A percentile compares a stretch with the other conserved stretches of the same genome.
phyloP scores from a whole-genome alignment of 495 filamentous ascomycete species.

The Lophium mytilinum region DNA sequence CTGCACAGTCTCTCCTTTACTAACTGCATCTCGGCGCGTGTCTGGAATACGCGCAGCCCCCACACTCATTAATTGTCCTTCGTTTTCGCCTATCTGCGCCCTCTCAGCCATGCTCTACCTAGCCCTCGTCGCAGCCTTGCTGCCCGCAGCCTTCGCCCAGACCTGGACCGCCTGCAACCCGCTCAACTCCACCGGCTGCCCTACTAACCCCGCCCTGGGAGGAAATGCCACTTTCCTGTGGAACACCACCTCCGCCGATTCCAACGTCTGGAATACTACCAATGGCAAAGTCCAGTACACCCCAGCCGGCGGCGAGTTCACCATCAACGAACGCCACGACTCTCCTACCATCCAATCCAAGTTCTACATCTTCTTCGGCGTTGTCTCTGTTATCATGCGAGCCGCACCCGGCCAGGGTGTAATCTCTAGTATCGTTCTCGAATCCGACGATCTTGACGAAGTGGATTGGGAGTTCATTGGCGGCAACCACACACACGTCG shows the following conservation, averaged over 20 bases:
- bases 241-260: constrained; percentile 10
- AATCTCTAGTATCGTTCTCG: constrained; percentile 3
- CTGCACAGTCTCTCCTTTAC: constrained; percentile 12
- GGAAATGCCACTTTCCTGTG: constrained; percentile 25
- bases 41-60: constrained; percentile 19
- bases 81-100: constrained; percentile 9
- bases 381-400: background rate
- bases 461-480: constrained; percentile 14
- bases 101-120: constrained; percentile 6
- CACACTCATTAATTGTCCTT: constrained; percentile 13
- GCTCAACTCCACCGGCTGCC: constrained; percentile 22
- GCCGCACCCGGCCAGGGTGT: constrained; percentile 6
- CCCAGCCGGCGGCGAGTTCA: constrained; percentile 5
- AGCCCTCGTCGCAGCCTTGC: constrained; percentile 10
- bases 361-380: constrained; percentile 13
- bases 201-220: constrained; percentile 20
- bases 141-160: constrained; percentile 22
- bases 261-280: constrained; percentile 20
- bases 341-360: constrained; percentile 9
- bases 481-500: constrained; percentile 2
- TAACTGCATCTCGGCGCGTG: background rate
- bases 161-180: constrained; percentile 27
- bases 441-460: constrained; percentile 14
- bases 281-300: constrained; percentile 9
- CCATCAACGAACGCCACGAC: constrained; percentile 2